Evolutionary conservation across 306 rosid genomes (phyloP), one percentile per base, ranked within the genome.

Genomic region (Sindora glabra): DNA sequence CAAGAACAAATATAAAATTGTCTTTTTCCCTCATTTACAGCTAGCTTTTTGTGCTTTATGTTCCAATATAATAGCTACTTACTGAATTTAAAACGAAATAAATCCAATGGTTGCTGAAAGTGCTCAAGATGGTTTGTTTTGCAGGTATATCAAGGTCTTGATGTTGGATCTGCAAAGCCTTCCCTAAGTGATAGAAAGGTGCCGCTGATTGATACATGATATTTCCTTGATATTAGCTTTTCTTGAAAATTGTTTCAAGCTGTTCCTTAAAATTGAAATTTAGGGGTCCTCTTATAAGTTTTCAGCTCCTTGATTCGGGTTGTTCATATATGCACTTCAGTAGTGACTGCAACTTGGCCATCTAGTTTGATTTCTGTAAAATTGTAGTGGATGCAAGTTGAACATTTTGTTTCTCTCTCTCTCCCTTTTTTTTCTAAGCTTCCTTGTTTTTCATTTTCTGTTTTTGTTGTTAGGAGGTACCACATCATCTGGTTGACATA

Each of bases 81-180:
- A n/a, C n/a, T n/a, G n/a, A n/a, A n/a, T n/a, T n/a, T n/a, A n/a
- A n/a, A n/a, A n/a, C n/a, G n/a, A n/a, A n/a, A n/a, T n/a, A n/a
- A n/a, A n/a, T n/a, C n/a, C n/a, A n/a, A n/a, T n/a, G n/a, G n/a
- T n/a, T n/a, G n/a, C 32, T 68, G 54, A 9, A 12, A 62, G 50
- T 22, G 15, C 49, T 64, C 37, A 56, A 18, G 30, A 27, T 54
- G 48, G 44, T 15, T 59, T 59, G 45, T 64, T 42, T 34, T 23
- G 1, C 82, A 92, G 96, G 90, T 92, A 8, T 92, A 86, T 70
- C 76, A 70, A 48, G 96, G 95, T 66, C 95, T 92, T 67, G 96
- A 92, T 68, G 33, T 92, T 68, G 98, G 96, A 68, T 92, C 96
- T 27, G 98, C 96, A 3, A 92, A 88, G 87, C 95, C 98, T 66